Base-by-base conservation (phyloP, 352 stramenopile genomes). In the Phytophthora meadii region DNA sequence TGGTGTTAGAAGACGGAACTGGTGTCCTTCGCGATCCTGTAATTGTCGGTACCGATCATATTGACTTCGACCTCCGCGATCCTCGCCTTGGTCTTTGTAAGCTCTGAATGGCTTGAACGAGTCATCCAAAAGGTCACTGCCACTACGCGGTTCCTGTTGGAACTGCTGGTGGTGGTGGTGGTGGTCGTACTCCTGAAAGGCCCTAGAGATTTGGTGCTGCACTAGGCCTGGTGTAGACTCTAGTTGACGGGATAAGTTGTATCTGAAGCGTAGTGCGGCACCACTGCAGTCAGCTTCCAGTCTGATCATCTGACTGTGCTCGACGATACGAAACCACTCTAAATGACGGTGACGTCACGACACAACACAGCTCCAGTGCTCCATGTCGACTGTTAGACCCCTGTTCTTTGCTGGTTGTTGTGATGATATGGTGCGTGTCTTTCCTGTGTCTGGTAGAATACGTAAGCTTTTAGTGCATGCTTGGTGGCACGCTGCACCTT, bases 401-500 rank as follows among this genome's bases (percentile, higher is more conserved):
- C n/a, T n/a, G n/a, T n/a, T n/a, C n/a, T n/a, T n/a, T n/a, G n/a
- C n/a, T n/a, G n/a, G n/a, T n/a, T n/a, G n/a, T n/a, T n/a, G n/a
- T 36, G 30, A 11, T 36, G 30, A 36, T 36, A 36, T 47, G 2
- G 47, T 17, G 30, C 17, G 1, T 28, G 10, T 37, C 14, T 9
- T 64, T 32, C 47, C n/a, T 44, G 42, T 25, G 10, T 55, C 19
- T 63, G 50, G 12, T 36, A 10, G 46, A 88, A 75, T 15, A 90
- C 74, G 48, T 87, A 90, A 46, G 77, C 72, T 47, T 77, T 71
- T 4, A 90, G 75, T 17, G 79, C 75, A 46, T 90, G 81, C 27
- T 80, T 79, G 7, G 74, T 90, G 28, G 82, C 76, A 4, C 81
- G 74, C 39, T 87, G 81, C 14, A 76, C 72, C 39, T 87, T 88